Conservation (phyloP, 495 filamentous ascomycete genomes). For the Chaetomidium leptoderma region DNA sequence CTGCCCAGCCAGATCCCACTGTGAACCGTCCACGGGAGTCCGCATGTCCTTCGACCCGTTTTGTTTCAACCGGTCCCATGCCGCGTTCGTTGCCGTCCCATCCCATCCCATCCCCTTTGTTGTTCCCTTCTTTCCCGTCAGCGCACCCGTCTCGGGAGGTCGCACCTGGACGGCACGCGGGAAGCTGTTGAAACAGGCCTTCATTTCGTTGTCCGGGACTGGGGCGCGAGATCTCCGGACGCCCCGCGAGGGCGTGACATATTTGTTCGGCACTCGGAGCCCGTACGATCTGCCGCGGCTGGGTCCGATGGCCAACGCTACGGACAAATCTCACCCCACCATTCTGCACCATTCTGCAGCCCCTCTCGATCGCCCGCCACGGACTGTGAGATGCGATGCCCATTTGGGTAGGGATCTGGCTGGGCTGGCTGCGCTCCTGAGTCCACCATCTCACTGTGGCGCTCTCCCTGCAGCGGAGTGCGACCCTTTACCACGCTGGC, state of each 20-base stretch:
- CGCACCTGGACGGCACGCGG: background rate
- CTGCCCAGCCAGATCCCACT: no score
- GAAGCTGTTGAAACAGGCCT: background rate
- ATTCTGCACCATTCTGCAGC: background rate
- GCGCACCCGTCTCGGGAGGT: background rate
- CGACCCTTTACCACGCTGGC: background rate
- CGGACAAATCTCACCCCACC: background rate
- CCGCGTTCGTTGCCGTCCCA: constrained; percentile 4
- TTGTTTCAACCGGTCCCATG: constrained; percentile 17
- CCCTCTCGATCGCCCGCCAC: background rate
- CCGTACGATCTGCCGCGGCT: constrained; percentile 1
- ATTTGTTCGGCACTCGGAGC: background rate
- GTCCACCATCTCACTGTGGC: background rate
- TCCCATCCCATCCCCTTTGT: no score
- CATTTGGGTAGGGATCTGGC: background rate
- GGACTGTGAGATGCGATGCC: background rate
- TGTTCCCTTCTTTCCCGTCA: background rate
- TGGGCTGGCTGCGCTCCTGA: background rate
- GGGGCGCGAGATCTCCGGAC: background rate
- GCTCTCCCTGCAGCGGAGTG: background rate
- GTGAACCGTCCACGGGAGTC: no score
- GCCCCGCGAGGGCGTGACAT: background rate
- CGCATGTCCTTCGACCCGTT: constrained; percentile 7
- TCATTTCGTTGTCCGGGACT: background rate
- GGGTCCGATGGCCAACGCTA: background rate